These are phyloP conservation scores for Myxozyma mucilagina DNA, from an alignment of 805 yeast genomes.

Conservation along the genomic window DNA sequence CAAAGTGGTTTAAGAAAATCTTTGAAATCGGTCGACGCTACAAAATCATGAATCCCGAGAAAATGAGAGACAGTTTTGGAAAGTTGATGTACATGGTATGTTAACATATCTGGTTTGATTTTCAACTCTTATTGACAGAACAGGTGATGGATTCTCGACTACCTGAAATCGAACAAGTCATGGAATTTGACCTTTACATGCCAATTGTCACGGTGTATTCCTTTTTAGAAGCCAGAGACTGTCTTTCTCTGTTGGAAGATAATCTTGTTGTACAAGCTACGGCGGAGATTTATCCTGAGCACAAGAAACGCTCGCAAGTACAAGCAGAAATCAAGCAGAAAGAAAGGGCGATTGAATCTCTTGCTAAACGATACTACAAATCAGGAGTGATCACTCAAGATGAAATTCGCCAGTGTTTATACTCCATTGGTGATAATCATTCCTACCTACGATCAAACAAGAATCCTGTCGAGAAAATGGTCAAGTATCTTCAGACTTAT, in stretches of 20 bases:
- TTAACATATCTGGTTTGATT: not conserved
- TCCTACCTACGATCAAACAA: slow-evolving; percentile 69
- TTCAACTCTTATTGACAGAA: not conserved
- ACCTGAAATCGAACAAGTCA: slow-evolving; percentile 65
- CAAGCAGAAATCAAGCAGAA: slow-evolving; percentile 62
- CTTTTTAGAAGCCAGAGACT: slow-evolving; percentile 47
- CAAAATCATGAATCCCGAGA: slow-evolving; percentile 81
- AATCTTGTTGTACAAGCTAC: slow-evolving; percentile 63
- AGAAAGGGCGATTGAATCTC: slow-evolving; percentile 65
- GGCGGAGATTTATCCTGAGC: slow-evolving; percentile 61
- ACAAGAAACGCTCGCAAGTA: slow-evolving; percentile 55
- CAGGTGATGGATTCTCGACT: slow-evolving; percentile 71
- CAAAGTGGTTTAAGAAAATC: slow-evolving; percentile 67
- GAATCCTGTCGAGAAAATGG: slow-evolving; percentile 64
- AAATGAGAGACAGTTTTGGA: slow-evolving; percentile 77
- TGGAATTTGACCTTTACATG: slow-evolving; percentile 74
- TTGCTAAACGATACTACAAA: slow-evolving; percentile 53
- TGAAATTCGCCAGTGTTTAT: slow-evolving; percentile 67
- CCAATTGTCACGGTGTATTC: slow-evolving; percentile 65
- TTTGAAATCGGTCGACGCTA: slow-evolving; percentile 81
- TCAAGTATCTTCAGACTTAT: slow-evolving; percentile 51
- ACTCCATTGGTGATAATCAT: slow-evolving; percentile 78
- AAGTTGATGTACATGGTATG: slow-evolving; percentile 70
- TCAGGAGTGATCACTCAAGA: slow-evolving; percentile 50
- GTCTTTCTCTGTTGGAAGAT: slow-evolving; percentile 54